A percentile compares a stretch with the other conserved stretches of the same genome.
Evolutionary conservation across 2,329 filamentous ascomycete species (phyloP).

Genomic region (Diaporthe humulicola): DNA sequence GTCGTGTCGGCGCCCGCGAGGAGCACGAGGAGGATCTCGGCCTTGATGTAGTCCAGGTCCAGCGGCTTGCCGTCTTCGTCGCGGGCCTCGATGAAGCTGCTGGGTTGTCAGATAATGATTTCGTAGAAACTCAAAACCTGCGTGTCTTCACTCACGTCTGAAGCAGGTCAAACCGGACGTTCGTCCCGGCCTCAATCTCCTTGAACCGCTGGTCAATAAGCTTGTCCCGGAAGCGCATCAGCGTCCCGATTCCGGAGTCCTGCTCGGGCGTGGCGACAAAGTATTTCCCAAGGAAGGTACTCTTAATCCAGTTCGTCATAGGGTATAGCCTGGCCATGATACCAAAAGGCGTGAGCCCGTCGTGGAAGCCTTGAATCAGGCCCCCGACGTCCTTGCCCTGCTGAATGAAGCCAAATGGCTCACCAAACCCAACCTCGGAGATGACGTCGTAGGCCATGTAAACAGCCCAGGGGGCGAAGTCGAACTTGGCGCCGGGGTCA

Average conservation of each 20-base stretch:
- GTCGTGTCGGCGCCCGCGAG: slow-evolving; percentile 37
- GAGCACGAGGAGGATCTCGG: slow-evolving; percentile 63
- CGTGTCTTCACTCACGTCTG: slow-evolving; percentile 56
- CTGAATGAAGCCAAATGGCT: slow-evolving; percentile 67
- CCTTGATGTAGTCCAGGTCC: slow-evolving; percentile 64
- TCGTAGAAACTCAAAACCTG: rapidly evolving
- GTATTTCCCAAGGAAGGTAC: slow-evolving; percentile 64
- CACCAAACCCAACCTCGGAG: slow-evolving; percentile 61
- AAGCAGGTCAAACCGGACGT: slow-evolving; percentile 63
- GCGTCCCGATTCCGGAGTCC: slow-evolving; percentile 64
- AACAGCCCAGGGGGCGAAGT: slow-evolving; percentile 69
- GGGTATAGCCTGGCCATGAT: slow-evolving; percentile 65
- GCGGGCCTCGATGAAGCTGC: slow-evolving; percentile 54
- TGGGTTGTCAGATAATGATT: background rate
- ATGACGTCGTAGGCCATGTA: slow-evolving; percentile 71
- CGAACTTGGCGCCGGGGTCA: slow-evolving; percentile 58
- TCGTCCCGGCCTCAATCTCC: slow-evolving; percentile 59
- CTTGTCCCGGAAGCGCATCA: slow-evolving; percentile 70
- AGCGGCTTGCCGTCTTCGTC: slow-evolving; percentile 60
- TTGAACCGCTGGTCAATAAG: slow-evolving; percentile 62
- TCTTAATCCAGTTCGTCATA: slow-evolving; percentile 68
- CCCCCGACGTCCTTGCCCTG: slow-evolving; percentile 64
- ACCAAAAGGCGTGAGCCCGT: slow-evolving; percentile 64
- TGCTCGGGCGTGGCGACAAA: slow-evolving; percentile 67
- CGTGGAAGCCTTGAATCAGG: slow-evolving; percentile 67